A percentile compares a stretch with the other conserved stretches of the same genome.
These are phyloP conservation scores for Kwoniella botswanensis DNA, from an alignment of 768 basidiomycete genomes.

Conservation along the genomic window DNA sequence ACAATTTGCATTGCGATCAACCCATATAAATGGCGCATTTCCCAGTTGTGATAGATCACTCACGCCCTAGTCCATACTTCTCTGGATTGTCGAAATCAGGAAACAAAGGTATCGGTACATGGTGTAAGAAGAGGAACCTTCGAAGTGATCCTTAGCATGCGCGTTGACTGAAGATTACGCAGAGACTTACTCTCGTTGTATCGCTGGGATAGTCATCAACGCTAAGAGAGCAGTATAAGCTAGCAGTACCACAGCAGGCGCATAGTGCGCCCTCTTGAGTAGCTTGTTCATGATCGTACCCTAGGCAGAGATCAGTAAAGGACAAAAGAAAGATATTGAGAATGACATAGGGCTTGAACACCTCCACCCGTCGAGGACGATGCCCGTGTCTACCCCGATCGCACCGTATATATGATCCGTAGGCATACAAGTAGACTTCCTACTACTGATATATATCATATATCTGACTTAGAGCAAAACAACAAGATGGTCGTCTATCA, in stretches of 20 bases:
- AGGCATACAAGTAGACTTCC: too few relatives aligned
- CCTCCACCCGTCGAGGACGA: too few relatives aligned
- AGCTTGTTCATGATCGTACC: not conserved
- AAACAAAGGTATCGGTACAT: conserved; percentile 67
- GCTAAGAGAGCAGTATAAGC: conserved; percentile 59
- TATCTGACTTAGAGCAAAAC: not conserved
- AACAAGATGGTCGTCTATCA: conserved; percentile 22
- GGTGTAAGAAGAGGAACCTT: conserved; percentile 71
- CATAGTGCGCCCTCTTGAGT: conserved; percentile 14
- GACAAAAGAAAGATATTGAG: too few relatives aligned
- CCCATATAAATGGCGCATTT: too few relatives aligned
- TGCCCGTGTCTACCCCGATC: too few relatives aligned
- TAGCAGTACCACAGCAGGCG: conserved; percentile 1
- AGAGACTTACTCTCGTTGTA: conserved; percentile 71
- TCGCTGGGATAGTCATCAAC: conserved; percentile 67
- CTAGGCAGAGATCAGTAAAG: too few relatives aligned
- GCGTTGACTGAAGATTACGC: too few relatives aligned
- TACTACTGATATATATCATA: too few relatives aligned
- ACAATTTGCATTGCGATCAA: not conserved
- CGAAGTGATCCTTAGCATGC: too few relatives aligned
- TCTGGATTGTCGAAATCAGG: conserved; percentile 73
- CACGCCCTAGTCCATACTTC: conserved; percentile 80
- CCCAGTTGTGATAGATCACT: conserved; percentile 40
- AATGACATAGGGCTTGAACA: too few relatives aligned
- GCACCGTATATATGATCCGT: too few relatives aligned